Conservation (phyloP, 257 asterid genomes). For the Solanum sejunctum region DNA sequence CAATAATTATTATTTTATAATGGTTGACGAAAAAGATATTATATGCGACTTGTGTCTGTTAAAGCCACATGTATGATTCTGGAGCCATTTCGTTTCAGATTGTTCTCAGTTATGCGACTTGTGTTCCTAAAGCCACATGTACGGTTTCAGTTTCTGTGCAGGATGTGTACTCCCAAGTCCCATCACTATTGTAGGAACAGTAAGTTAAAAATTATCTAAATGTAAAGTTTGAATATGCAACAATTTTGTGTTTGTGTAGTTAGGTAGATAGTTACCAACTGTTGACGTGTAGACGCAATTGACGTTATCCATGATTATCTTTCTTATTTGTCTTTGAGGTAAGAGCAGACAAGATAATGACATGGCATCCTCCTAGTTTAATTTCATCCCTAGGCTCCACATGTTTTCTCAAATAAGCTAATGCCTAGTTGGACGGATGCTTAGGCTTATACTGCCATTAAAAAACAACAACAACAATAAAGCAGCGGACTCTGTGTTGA, state of each 20-base stretch:
- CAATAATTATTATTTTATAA: neutral
- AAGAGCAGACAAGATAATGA: neutral
- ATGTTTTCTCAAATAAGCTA: neutral
- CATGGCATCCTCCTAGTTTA: neutral
- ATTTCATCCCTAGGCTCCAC: neutral
- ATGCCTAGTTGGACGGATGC: neutral
- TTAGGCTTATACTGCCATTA: neutral
- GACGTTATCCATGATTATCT: neutral
- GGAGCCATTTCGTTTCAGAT: neutral
- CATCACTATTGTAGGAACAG: neutral
- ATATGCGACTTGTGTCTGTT: neutral
- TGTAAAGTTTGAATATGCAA: neutral
- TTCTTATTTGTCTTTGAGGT: neutral
- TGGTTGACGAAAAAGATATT: neutral
- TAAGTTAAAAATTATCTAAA: neutral
- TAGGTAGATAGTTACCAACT: neutral
- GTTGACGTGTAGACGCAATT: neutral
- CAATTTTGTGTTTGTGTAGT: neutral
- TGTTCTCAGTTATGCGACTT: neutral
- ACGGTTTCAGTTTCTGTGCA: neutral
- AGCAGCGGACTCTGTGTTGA: neutral
- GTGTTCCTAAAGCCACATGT: neutral
- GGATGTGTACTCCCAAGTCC: neutral
- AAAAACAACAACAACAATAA: neutral
- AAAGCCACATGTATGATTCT: neutral